These are phyloP conservation scores for Scenedesmus sp. DNA, from an alignment of 163 green algal genomes.

Conservation along the genomic window DNA sequence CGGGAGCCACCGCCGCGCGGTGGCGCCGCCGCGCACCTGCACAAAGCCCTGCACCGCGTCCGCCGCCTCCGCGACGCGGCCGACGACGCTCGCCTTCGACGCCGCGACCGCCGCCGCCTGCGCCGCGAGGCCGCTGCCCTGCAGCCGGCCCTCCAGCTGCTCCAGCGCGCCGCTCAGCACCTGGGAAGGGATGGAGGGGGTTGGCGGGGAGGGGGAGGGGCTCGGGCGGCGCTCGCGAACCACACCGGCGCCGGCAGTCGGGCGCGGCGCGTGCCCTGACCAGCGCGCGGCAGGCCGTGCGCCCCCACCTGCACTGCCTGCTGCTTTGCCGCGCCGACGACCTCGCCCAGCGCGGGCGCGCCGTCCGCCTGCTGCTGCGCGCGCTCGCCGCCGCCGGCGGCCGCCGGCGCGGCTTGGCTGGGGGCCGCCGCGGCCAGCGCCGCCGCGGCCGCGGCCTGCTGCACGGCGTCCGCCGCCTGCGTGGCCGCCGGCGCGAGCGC, in stretches of 20 bases:
- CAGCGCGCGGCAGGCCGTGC: no score
- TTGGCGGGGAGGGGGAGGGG: neutral
- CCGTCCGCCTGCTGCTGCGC: neutral
- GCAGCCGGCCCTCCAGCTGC: neutral
- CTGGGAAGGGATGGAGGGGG: neutral
- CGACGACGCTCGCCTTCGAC: neutral
- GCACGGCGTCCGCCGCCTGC: neutral
- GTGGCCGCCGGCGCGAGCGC: constrained; percentile 6
- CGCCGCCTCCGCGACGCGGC: constrained; percentile 4
- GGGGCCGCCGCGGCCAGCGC: no score
- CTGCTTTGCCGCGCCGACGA: constrained; percentile 11
- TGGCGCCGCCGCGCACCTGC: neutral
- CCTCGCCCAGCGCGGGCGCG: neutral
- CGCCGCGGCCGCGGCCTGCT: neutral
- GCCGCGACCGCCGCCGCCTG: constrained; percentile 15
- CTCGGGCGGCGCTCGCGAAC: neutral
- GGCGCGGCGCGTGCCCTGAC: no score
- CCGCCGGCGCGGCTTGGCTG: no score
- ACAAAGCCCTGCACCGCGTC: constrained; percentile 9
- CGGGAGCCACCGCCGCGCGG: no score
- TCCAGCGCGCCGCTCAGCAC: neutral
- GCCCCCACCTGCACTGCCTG: constrained; percentile 28
- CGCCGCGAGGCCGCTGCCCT: neutral
- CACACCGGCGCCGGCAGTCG: neutral
- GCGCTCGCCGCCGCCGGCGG: neutral